phyloP scores from a whole-genome alignment of 2,329 filamentous ascomycete genomes.

The Stenocarpella maydis region DNA sequence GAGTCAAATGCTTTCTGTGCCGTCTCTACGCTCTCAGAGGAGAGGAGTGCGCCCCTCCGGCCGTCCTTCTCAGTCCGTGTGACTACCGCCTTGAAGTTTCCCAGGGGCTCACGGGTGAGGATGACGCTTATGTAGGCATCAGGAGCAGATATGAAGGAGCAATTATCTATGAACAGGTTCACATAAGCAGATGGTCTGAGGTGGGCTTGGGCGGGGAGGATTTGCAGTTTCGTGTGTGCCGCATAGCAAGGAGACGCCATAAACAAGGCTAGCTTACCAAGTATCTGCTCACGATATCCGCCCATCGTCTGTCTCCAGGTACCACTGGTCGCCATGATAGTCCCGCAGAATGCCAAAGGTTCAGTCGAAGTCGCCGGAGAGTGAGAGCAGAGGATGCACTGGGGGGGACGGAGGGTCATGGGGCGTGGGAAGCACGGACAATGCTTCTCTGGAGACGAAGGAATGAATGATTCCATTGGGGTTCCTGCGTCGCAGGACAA shows the following conservation, averaged over 20 bases:
- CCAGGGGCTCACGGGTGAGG: conserved; percentile 40
- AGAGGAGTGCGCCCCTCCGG: conserved; percentile 42
- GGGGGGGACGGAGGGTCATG: conserved; percentile 31
- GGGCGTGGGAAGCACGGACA: not conserved
- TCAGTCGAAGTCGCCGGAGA: conserved; percentile 8
- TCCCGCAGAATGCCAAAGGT: not conserved
- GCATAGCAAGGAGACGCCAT: not conserved
- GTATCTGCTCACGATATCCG: conserved; percentile 29
- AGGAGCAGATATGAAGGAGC: conserved; percentile 39
- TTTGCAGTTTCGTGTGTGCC: not conserved
- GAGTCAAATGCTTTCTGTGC: conserved; percentile 46
- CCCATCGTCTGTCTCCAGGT: conserved; percentile 15
- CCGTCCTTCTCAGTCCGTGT: conserved; percentile 38
- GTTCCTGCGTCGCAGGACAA: not conserved
- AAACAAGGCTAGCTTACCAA: conserved; percentile 22
- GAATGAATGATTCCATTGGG: not conserved
- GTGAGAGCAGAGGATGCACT: conserved; percentile 22
- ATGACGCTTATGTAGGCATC: conserved; percentile 38
- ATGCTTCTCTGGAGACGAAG: not conserved
- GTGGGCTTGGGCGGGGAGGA: not conserved
- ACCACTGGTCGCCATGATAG: conserved; percentile 13
- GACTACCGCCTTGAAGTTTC: conserved; percentile 41
- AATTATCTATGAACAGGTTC: conserved; percentile 40
- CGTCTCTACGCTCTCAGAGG: conserved; percentile 43
- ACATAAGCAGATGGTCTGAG: not conserved